Conservation (phyloP, 768 basidiomycete genomes). For the Mycena galericulata region DNA sequence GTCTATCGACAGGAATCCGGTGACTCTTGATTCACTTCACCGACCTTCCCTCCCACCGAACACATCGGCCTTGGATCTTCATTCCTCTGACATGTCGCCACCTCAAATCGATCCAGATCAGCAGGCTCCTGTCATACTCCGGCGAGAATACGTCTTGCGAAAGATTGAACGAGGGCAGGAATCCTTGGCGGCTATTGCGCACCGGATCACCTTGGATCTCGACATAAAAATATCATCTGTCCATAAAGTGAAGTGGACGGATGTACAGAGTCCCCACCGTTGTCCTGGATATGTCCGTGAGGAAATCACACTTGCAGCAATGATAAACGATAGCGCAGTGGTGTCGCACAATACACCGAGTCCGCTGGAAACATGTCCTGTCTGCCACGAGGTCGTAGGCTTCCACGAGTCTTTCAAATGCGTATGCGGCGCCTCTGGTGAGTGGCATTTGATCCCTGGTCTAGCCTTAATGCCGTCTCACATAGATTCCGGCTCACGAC, state of each 20-base stretch:
- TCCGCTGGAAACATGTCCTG: background rate
- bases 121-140: background rate
- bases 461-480: no score
- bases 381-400: conserved; percentile 5
- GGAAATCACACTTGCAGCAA: conserved; percentile 6
- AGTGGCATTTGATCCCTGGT: background rate
- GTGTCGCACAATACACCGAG: background rate
- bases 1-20: conserved; percentile 1
- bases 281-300: conserved; percentile 4
- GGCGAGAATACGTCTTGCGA: conserved; percentile 12
- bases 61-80: background rate
- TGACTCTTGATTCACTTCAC: background rate
- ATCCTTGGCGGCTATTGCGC: conserved; percentile 1
- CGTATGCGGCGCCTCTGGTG: background rate
- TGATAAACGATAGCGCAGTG: background rate
- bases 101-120: no score
- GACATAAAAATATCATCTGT: background rate
- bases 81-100: no score
- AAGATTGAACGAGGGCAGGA: background rate
- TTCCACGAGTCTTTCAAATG: background rate
- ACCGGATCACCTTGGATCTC: background rate
- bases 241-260: background rate
- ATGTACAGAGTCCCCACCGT: background rate
- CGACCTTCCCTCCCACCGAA: background rate
- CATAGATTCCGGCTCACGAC: background rate